A percentile compares a stretch with the other conserved stretches of the same genome.
These are phyloP conservation scores for Ustilago vetiveriae DNA, from an alignment of 1,284 basidiomycete genomes.

Conservation along the genomic window DNA sequence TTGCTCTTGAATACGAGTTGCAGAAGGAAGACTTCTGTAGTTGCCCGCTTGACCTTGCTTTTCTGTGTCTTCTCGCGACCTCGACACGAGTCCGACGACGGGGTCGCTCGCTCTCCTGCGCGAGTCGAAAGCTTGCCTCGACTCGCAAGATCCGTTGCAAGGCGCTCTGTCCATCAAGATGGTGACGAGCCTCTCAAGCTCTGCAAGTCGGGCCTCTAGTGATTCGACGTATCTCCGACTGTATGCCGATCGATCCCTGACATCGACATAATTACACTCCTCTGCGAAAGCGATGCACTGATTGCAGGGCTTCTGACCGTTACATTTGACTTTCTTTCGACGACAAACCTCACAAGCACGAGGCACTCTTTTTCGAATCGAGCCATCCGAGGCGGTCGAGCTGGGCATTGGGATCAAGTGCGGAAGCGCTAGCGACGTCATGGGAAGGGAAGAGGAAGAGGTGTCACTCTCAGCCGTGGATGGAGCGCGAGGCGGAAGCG, in stretches of 20 bases:
- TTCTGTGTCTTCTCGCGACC: neutral
- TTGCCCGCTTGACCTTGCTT: too few species aligned
- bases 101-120: conserved; percentile 5
- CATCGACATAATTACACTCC: conserved; percentile 46
- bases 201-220: conserved; percentile 35
- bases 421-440: neutral
- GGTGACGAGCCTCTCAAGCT: conserved; percentile 22
- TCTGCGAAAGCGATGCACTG: conserved; percentile 46
- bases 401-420: neutral
- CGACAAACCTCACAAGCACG: conserved; percentile 52
- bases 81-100: neutral
- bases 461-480: conserved; percentile 6
- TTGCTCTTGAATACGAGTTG: neutral
- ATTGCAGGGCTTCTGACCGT: conserved; percentile 48
- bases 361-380: conserved; percentile 38
- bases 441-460: neutral
- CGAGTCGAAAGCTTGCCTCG: neutral
- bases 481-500: conserved; percentile 4
- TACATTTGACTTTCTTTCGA: conserved; percentile 56
- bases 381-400: conserved; percentile 11
- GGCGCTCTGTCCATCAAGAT: neutral
- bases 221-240: conserved; percentile 50
- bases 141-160: neutral
- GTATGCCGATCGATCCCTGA: conserved; percentile 45
- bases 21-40: too few species aligned